Conservation (phyloP, 768 basidiomycete species). For the Jaapia argillacea region DNA sequence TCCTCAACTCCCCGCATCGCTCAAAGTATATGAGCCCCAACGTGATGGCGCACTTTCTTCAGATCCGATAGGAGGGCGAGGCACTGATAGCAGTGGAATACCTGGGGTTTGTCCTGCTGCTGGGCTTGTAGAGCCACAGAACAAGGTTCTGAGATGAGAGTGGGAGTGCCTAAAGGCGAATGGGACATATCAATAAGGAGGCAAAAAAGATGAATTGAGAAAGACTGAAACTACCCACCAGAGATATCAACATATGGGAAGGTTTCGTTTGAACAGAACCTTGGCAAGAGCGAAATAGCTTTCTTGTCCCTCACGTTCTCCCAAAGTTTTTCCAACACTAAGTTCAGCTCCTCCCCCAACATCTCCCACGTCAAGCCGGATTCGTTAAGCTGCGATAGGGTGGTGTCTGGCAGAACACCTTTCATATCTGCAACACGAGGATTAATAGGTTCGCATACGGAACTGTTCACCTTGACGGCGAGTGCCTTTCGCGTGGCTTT, state of each 20-base stretch:
- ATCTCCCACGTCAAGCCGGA: slow-evolving; percentile 5
- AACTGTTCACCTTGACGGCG: slow-evolving; percentile 3
- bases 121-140: not conserved
- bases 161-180: not conserved
- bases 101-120: not conserved
- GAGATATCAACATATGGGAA: slow-evolving; percentile 2
- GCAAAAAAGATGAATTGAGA: not conserved
- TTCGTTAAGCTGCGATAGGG: not conserved
- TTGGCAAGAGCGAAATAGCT: slow-evolving; percentile 1
- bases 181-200: not conserved
- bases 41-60: slow-evolving; percentile 3
- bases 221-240: slow-evolving; percentile 1
- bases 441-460: slow-evolving; percentile 5
- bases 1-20: slow-evolving; percentile 4
- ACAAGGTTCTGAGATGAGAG: not conserved
- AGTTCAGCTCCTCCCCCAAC: not conserved
- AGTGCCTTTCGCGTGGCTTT: slow-evolving; percentile 5
- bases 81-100: slow-evolving; percentile 8
- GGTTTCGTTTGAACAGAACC: not conserved
- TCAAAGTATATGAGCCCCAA: slow-evolving; percentile 7
- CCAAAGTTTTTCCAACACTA: slow-evolving; percentile 3
- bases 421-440: slow-evolving; percentile 2
- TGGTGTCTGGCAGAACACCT: not conserved
- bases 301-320: not conserved
- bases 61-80: not conserved